Evolutionary conservation across 108 stramenopile genomes (phyloP).

Genomic region (Pseudonitzschia multiseries): DNA sequence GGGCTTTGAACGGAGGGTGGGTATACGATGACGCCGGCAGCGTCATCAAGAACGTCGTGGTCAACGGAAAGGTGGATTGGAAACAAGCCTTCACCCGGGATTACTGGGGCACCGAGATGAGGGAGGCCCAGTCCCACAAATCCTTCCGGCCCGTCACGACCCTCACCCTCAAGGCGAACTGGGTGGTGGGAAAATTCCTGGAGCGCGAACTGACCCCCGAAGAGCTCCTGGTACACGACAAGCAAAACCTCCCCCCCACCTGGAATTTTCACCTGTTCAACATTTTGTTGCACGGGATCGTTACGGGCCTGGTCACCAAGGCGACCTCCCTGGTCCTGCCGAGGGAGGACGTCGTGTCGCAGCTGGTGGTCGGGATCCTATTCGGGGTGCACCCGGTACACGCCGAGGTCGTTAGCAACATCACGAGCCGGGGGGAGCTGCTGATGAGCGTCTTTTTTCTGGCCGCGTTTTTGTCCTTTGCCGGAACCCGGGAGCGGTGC

Average conservation of each 20-base stretch:
- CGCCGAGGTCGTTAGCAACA: constrained; percentile 58
- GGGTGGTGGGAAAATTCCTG: constrained; percentile 13
- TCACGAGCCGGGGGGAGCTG: constrained; percentile 62
- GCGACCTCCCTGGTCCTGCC: constrained; percentile 33
- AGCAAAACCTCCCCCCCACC: constrained; percentile 11
- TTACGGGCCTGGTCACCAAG: constrained; percentile 47
- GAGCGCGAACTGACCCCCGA: background rate
- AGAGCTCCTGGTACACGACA: no score
- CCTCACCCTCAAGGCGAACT: constrained; percentile 46
- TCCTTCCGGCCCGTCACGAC: constrained; percentile 60
- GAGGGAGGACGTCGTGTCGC: constrained; percentile 8
- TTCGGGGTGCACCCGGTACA: constrained; percentile 63
- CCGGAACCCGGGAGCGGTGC: constrained; percentile 16
- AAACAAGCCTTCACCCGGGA: constrained; percentile 46
- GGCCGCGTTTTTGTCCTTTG: constrained; percentile 45
- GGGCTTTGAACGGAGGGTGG: constrained; percentile 41
- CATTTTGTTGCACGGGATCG: constrained; percentile 46
- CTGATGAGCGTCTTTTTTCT: constrained; percentile 52
- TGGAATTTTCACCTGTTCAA: constrained; percentile 30
- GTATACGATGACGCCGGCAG: constrained; percentile 57
- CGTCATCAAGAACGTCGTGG: constrained; percentile 47
- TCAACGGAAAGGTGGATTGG: constrained; percentile 46
- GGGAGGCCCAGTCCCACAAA: constrained; percentile 44
- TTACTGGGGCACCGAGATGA: constrained; percentile 52
- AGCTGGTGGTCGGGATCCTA: constrained; percentile 42